These are phyloP conservation scores for Cladosporium austrohemisphaericum DNA, from an alignment of 2,329 filamentous ascomycete genomes.

Conservation along the genomic window DNA sequence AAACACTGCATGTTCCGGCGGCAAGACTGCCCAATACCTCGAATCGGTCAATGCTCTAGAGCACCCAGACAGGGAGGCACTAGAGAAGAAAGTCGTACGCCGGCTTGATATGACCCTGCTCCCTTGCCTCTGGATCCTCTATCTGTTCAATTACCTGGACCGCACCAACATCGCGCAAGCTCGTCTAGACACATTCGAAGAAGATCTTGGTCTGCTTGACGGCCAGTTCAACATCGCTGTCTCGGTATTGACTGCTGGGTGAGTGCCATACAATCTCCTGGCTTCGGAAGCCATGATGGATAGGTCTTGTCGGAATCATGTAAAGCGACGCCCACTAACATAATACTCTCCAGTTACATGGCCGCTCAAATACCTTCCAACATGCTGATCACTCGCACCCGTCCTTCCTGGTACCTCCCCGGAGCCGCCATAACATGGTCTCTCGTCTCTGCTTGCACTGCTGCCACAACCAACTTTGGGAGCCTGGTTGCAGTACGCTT, in stretches of 20 bases:
- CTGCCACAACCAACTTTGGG: slow-evolving; percentile 42
- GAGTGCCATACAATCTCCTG: no score
- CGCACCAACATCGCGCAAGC: slow-evolving; percentile 15
- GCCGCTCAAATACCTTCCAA: slow-evolving; percentile 41
- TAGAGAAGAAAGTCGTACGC: slow-evolving; percentile 47
- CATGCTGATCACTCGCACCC: slow-evolving; percentile 46
- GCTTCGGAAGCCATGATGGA: no score
- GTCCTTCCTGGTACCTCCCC: slow-evolving; percentile 44
- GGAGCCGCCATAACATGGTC: no score
- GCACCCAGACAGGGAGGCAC: no score
- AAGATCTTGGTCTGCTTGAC: slow-evolving; percentile 52
- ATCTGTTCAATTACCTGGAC: slow-evolving; percentile 30
- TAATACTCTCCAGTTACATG: no score
- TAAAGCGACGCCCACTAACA: no score
- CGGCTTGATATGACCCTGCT: slow-evolving; percentile 67
- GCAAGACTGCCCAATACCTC: no score
- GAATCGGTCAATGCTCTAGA: no score
- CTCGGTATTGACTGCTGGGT: no score
- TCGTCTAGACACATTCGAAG: slow-evolving; percentile 43
- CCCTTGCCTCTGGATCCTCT: slow-evolving; percentile 46
- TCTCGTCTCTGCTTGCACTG: slow-evolving; percentile 36
- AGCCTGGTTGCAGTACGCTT: slow-evolving; percentile 39
- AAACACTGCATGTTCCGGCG: no score
- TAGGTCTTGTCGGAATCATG: slow-evolving; percentile 45
- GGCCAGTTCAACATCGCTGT: no score